phyloP scores from a whole-genome alignment of 1,284 basidiomycete species.

The Erythrobasidium hasegawianum region DNA sequence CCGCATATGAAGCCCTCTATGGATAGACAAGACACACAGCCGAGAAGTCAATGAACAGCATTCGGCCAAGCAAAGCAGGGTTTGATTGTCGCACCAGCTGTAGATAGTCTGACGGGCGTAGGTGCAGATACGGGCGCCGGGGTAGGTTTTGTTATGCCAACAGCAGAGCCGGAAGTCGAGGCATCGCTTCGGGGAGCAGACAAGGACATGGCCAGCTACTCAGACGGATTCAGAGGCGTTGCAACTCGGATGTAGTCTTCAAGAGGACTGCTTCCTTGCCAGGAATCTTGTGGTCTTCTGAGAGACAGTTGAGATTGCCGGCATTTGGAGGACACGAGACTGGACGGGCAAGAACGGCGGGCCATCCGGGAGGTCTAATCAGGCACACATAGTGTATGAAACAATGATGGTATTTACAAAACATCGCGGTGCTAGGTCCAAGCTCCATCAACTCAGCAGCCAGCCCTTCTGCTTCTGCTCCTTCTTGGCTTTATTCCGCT shows the following conservation, averaged over 20 bases:
- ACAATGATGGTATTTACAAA: not conserved
- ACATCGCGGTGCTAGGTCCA: too few relatives aligned
- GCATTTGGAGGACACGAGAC: too few relatives aligned
- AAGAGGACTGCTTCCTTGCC: too few relatives aligned
- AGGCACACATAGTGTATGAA: not conserved
- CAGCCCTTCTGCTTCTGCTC: slow-evolving; percentile 33
- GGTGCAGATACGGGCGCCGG: slow-evolving; percentile 9
- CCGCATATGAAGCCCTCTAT: slow-evolving; percentile 79
- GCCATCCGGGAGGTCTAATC: not conserved
- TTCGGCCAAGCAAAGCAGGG: not conserved
- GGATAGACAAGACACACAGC: not conserved
- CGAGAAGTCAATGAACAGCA: not conserved
- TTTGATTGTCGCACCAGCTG: slow-evolving; percentile 6
- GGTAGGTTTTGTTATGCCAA: slow-evolving; percentile 11
- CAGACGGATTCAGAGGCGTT: not conserved
- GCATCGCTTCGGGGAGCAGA: slow-evolving; percentile 4
- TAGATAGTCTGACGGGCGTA: slow-evolving; percentile 7
- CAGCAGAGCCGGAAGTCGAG: slow-evolving; percentile 11
- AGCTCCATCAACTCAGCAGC: slow-evolving; percentile 9
- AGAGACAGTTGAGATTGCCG: too few relatives aligned
- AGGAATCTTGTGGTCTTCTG: too few relatives aligned
- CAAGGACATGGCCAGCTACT: not conserved
- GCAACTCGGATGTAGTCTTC: too few relatives aligned
- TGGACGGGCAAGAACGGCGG: not conserved
- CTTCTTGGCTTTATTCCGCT: slow-evolving; percentile 33